These are phyloP conservation scores for Acrodontium crateriforme DNA, from an alignment of 2,329 filamentous ascomycete genomes.

Conservation along the genomic window DNA sequence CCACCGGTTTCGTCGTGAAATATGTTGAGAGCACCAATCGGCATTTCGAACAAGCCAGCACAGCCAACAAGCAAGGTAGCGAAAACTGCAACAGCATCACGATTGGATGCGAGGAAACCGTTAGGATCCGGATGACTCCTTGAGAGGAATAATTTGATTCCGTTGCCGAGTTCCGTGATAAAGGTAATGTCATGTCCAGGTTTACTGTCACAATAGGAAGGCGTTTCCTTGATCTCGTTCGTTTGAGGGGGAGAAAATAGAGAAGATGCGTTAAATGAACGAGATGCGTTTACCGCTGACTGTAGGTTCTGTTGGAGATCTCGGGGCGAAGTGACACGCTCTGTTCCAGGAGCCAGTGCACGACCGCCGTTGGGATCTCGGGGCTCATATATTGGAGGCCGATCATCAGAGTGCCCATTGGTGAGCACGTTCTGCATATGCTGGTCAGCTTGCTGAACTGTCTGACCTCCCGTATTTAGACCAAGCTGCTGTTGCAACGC, in stretches of 20 bases:
- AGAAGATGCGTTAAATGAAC: constrained; percentile 57
- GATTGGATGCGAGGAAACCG: constrained; percentile 48
- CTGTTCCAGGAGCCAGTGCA: constrained; percentile 13
- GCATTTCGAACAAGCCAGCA: constrained; percentile 58
- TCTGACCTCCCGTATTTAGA: constrained; percentile 39
- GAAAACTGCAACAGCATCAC: constrained; percentile 53
- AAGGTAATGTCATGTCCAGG: constrained; percentile 60
- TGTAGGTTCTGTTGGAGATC: constrained; percentile 55
- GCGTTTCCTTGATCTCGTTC: constrained; percentile 58
- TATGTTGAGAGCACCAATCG: constrained; percentile 59
- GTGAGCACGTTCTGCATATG: constrained; percentile 22
- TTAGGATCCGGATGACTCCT: constrained; percentile 36
- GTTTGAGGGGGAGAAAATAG: constrained; percentile 63
- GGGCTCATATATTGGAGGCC: constrained; percentile 21
- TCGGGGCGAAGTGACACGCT: constrained; percentile 28
- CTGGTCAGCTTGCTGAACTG: constrained; percentile 29
- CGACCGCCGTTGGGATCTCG: constrained; percentile 10
- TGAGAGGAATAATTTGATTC: constrained; percentile 60
- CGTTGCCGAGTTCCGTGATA: constrained; percentile 53
- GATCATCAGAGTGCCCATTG: constrained; percentile 10
- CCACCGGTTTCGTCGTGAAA: constrained; percentile 69
- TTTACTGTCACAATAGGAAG: constrained; percentile 73
- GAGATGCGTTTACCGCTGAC: constrained; percentile 64
- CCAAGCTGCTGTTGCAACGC: constrained; percentile 55
- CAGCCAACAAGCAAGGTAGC: constrained; percentile 55